Evolutionary conservation across 768 basidiomycete species (phyloP).

Genomic region (Pleurotus pulmonarius): DNA sequence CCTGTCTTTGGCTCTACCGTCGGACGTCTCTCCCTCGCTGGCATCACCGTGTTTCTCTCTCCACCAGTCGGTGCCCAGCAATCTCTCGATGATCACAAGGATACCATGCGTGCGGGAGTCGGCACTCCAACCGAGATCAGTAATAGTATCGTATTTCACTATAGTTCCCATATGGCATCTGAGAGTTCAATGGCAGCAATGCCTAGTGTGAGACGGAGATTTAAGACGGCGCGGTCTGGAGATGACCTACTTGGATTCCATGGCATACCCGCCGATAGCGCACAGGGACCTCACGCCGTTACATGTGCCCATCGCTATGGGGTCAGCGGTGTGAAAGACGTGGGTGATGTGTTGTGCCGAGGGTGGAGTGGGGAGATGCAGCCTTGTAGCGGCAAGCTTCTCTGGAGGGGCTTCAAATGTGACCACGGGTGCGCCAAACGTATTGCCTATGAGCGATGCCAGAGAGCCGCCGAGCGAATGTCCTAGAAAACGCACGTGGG

Average conservation of each 20-base stretch:
- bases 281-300: conserved; percentile 60
- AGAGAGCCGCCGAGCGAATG: conserved; percentile 86
- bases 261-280: conserved; percentile 68
- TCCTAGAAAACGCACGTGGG: too few relatives aligned
- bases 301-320: conserved; percentile 84
- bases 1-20: conserved; percentile 8
- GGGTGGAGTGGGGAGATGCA: conserved; percentile 88
- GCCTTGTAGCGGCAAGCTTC: conserved; percentile 61
- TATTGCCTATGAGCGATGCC: conserved; percentile 78
- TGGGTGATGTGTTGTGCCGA: conserved; percentile 77
- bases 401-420: conserved; percentile 87
- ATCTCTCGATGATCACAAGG: conserved; percentile 59
- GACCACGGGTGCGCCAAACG: conserved; percentile 92
- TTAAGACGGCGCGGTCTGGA: too few relatives aligned
- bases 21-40: conserved; percentile 13
- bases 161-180: conserved; percentile 88
- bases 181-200: too few relatives aligned
- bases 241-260: conserved; percentile 77
- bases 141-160: conserved; percentile 83
- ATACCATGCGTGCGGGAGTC: conserved; percentile 72
- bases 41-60: conserved; percentile 17
- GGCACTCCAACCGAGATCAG: conserved; percentile 75
- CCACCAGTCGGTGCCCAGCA: conserved; percentile 33
- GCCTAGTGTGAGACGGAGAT: too few relatives aligned
- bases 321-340: conserved; percentile 91